Evolutionary conservation across 371 early-diverging fungal genomes (phyloP).

Genomic region (Mucor piriformis): DNA sequence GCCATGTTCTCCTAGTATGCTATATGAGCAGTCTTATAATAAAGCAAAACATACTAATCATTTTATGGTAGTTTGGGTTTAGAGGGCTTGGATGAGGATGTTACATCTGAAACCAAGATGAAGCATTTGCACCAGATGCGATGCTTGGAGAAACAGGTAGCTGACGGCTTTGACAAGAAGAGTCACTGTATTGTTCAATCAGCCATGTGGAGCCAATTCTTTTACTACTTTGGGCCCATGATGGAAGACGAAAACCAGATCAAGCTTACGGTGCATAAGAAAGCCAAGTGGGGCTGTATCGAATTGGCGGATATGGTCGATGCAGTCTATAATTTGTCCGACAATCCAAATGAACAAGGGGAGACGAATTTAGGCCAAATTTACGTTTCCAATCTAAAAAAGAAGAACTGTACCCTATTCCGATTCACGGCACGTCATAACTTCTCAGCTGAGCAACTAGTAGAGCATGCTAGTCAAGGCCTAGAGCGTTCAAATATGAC

Average conservation of each 20-base stretch:
- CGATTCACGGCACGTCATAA: slow-evolving; percentile 20
- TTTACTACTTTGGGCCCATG: slow-evolving; percentile 32
- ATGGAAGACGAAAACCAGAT: slow-evolving; percentile 26
- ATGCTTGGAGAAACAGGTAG: slow-evolving; percentile 5
- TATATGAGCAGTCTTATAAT: neutral
- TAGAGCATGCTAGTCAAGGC: slow-evolving; percentile 7
- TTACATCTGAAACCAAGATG: neutral
- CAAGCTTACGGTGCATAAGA: slow-evolving; percentile 6
- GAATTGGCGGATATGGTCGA: slow-evolving; percentile 19
- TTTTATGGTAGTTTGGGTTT: slow-evolving; percentile 24
- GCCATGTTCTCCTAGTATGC: slow-evolving; percentile 23
- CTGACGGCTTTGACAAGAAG: neutral
- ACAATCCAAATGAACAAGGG: neutral
- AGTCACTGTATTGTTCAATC: slow-evolving; percentile 18
- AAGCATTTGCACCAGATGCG: slow-evolving; percentile 1
- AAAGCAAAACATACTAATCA: no score
- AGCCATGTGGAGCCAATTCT: slow-evolving; percentile 25
- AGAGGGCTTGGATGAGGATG: neutral
- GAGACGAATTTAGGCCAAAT: neutral
- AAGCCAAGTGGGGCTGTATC: slow-evolving; percentile 17
- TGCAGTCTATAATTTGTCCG: slow-evolving; percentile 17
- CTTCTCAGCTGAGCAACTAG: slow-evolving; percentile 4
- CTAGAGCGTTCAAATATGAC: slow-evolving; percentile 11
- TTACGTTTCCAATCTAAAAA: neutral
- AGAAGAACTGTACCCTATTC: slow-evolving; percentile 18